phyloP scores from a whole-genome alignment of 768 basidiomycete species.

The Amyloporia xantha region DNA sequence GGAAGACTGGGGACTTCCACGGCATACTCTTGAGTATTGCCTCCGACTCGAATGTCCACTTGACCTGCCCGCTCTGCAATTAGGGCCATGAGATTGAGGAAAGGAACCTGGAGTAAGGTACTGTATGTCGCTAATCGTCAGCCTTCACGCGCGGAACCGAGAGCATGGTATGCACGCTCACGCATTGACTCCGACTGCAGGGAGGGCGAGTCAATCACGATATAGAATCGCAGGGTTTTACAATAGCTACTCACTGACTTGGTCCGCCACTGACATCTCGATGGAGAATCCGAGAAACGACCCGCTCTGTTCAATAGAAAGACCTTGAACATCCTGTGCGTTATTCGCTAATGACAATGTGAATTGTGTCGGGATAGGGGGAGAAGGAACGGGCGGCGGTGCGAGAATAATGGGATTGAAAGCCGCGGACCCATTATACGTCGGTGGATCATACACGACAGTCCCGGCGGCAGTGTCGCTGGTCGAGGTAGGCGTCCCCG shows the following conservation, averaged over 20 bases:
- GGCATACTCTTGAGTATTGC: conserved; percentile 72
- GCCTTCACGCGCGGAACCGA: too few relatives aligned
- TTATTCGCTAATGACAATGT: conserved; percentile 10
- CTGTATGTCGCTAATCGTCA: conserved; percentile 22
- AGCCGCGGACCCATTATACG: neutral
- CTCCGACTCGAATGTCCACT: conserved; percentile 66
- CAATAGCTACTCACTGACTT: conserved; percentile 47
- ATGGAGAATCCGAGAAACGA: conserved; percentile 71
- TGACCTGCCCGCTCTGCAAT: conserved; percentile 57
- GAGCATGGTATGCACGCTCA: conserved; percentile 21
- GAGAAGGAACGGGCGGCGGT: conserved; percentile 22
- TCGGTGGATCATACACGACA: conserved; percentile 1
- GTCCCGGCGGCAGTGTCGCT: conserved; percentile 4
- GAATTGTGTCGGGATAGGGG: conserved; percentile 17
- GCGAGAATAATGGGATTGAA: conserved; percentile 4
- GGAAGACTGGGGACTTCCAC: conserved; percentile 42
- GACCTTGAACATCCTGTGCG: conserved; percentile 17
- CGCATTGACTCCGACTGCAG: conserved; percentile 48
- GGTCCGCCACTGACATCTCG: conserved; percentile 66
- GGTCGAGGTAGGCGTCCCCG: neutral
- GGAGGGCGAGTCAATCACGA: conserved; percentile 1
- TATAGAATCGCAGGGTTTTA: too few relatives aligned
- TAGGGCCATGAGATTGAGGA: conserved; percentile 76
- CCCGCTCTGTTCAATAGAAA: conserved; percentile 41
- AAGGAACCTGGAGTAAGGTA: conserved; percentile 48